phyloP scores from a whole-genome alignment of 805 yeast genomes.

The Lachancea meyersii region DNA sequence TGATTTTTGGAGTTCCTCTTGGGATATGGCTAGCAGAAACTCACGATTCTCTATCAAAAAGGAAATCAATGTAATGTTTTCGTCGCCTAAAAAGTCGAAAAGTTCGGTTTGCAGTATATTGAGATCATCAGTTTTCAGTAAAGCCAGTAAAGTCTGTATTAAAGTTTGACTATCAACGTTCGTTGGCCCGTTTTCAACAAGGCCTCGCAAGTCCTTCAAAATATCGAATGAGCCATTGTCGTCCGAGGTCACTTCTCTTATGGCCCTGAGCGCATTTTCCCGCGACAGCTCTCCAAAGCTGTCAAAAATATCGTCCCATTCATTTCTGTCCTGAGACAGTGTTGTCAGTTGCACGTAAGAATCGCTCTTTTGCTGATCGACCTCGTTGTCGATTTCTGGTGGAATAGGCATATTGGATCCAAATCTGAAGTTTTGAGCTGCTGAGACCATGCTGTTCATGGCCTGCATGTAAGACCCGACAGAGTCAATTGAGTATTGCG shows the following conservation, averaged over 20 bases:
- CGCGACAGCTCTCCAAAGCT: constrained; percentile 30
- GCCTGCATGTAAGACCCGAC: constrained; percentile 76
- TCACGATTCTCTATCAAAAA: constrained; percentile 21
- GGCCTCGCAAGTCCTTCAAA: constrained; percentile 16
- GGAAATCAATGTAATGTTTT: constrained; percentile 74
- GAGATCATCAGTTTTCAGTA: constrained; percentile 32
- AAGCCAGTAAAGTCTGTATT: constrained; percentile 26
- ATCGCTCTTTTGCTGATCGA: constrained; percentile 21
- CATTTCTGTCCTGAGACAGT: constrained; percentile 36
- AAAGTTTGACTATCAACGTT: constrained; percentile 31
- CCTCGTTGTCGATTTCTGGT: constrained; percentile 36
- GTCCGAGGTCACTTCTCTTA: constrained; percentile 15
- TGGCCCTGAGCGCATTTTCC: constrained; percentile 17
- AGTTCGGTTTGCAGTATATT: constrained; percentile 64
- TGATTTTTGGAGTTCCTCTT: neutral
- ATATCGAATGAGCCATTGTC: constrained; percentile 9
- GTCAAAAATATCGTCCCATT: constrained; percentile 36
- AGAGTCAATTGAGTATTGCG: constrained; percentile 50
- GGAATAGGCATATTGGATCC: constrained; percentile 21
- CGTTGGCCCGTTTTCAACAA: constrained; percentile 20
- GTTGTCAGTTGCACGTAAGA: constrained; percentile 25
- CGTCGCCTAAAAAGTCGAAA: constrained; percentile 79
- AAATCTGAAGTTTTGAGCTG: constrained; percentile 33
- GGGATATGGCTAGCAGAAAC: constrained; percentile 4
- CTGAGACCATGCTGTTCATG: constrained; percentile 61